Conservation (phyloP, 768 basidiomycete species). For the Lyophyllum semitale region DNA sequence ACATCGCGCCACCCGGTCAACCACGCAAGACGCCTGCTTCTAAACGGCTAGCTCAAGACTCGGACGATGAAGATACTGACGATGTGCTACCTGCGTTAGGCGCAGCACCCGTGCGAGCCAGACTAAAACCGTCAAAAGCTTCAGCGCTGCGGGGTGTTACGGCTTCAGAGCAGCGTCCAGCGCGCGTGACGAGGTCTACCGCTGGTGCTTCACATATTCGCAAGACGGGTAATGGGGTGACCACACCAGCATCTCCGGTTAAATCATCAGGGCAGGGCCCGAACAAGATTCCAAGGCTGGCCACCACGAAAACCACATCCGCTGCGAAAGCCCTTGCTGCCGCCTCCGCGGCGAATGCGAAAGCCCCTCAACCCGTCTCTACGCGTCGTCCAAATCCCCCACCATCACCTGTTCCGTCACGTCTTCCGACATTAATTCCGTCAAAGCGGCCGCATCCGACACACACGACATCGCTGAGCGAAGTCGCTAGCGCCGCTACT, state of each 20-base stretch:
- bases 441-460: conserved; percentile 49
- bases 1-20: conserved; percentile 78
- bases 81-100: conserved; percentile 69
- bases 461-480: conserved; percentile 48
- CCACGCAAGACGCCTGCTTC: conserved; percentile 85
- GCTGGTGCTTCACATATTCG: conserved; percentile 58
- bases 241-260: conserved; percentile 40
- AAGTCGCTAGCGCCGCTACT: conserved; percentile 44
- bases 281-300: conserved; percentile 72
- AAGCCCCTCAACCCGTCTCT: conserved; percentile 19
- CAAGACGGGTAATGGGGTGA: conserved; percentile 44
- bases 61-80: conserved; percentile 65
- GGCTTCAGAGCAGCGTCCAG: conserved; percentile 71
- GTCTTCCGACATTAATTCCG: conserved; percentile 70
- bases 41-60: conserved; percentile 69
- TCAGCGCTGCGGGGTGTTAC: conserved; percentile 49
- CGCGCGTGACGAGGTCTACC: conserved; percentile 72
- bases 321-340: conserved; percentile 45
- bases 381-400: conserved; percentile 41
- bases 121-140: conserved; percentile 40
- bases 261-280: conserved; percentile 52
- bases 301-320: conserved; percentile 51
- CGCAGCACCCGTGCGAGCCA: conserved; percentile 43
- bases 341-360: conserved; percentile 36
- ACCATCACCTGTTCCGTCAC: conserved; percentile 73